These are phyloP conservation scores for Metschnikowia noctiluminum DNA, from an alignment of 805 yeast species.

Conservation along the genomic window DNA sequence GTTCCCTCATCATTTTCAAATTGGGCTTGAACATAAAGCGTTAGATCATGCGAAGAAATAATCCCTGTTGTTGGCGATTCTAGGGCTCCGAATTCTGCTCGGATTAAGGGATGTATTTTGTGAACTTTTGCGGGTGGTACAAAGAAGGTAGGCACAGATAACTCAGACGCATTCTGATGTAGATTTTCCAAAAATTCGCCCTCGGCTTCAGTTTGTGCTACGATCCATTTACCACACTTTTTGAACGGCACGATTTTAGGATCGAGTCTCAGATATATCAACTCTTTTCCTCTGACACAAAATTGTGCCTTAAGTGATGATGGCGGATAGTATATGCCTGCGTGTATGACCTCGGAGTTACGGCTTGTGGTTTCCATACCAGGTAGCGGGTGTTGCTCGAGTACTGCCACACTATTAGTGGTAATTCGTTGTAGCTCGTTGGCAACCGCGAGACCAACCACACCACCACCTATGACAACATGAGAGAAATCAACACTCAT, in stretches of 20 bases:
- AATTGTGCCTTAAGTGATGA: constrained; percentile 63
- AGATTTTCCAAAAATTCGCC: constrained; percentile 54
- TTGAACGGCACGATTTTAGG: constrained; percentile 46
- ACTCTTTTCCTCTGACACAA: constrained; percentile 71
- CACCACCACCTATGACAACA: constrained; percentile 80
- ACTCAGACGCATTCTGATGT: constrained; percentile 43
- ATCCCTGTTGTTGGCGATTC: constrained; percentile 85
- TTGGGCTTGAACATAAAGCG: constrained; percentile 53
- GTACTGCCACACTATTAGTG: constrained; percentile 53
- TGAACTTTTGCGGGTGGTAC: constrained; percentile 45
- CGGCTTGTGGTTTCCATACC: constrained; percentile 87
- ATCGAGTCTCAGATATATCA: constrained; percentile 47
- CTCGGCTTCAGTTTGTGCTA: constrained; percentile 73
- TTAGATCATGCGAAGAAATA: constrained; percentile 72
- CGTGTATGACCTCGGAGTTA: constrained; percentile 91
- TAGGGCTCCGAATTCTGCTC: constrained; percentile 58
- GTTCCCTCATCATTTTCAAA: constrained; percentile 63
- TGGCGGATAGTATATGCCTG: constrained; percentile 79
- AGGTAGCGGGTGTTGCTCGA: constrained; percentile 62
- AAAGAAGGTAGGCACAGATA: constrained; percentile 59
- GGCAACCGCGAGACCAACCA: constrained; percentile 78
- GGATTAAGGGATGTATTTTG: constrained; percentile 60
- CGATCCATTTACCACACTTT: constrained; percentile 81
- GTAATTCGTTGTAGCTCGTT: constrained; percentile 52
- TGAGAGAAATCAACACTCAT: constrained; percentile 56